A percentile compares a stretch with the other conserved stretches of the same genome.
Conservation (phyloP, 345 rosid genomes). For the Salix viminalis region DNA sequence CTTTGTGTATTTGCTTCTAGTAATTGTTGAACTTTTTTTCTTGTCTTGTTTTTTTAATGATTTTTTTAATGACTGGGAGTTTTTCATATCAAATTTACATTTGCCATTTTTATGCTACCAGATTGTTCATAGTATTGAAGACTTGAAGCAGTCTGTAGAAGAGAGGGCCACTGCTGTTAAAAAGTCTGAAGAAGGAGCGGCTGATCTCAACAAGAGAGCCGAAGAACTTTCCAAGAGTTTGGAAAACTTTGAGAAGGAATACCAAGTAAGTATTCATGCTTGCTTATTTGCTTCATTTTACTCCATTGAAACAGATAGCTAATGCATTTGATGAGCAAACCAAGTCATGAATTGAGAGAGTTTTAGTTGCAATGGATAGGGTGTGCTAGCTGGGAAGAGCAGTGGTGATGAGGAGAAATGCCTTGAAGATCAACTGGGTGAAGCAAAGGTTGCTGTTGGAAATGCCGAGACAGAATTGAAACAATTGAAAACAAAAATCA, state of each 20-base stretch:
- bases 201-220: conserved; percentile 57
- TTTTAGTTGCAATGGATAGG: conserved; percentile 40
- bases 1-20: conserved; percentile 2
- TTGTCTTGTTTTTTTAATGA: not conserved
- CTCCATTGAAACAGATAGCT: not conserved
- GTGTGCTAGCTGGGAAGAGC: conserved; percentile 92
- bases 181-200: conserved; percentile 81
- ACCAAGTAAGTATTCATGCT: conserved; percentile 52
- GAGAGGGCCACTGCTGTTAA: conserved; percentile 68
- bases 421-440: conserved; percentile 91
- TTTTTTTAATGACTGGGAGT: not conserved
- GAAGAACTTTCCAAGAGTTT: conserved; percentile 70
- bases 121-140: conserved; percentile 68
- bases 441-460: conserved; percentile 90
- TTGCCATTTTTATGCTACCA: conserved; percentile 31
- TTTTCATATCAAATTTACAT: conserved; percentile 1
- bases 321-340: conserved; percentile 1
- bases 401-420: conserved; percentile 93
- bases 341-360: conserved; percentile 13
- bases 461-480: conserved; percentile 79
- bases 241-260: conserved; percentile 74
- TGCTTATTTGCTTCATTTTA: conserved; percentile 2
- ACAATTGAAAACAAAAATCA: conserved; percentile 80
- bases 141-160: conserved; percentile 63
- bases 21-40: not conserved